Conservation (phyloP, 2,329 filamentous ascomycete species). For the Talaromyces rugulosus region DNA sequence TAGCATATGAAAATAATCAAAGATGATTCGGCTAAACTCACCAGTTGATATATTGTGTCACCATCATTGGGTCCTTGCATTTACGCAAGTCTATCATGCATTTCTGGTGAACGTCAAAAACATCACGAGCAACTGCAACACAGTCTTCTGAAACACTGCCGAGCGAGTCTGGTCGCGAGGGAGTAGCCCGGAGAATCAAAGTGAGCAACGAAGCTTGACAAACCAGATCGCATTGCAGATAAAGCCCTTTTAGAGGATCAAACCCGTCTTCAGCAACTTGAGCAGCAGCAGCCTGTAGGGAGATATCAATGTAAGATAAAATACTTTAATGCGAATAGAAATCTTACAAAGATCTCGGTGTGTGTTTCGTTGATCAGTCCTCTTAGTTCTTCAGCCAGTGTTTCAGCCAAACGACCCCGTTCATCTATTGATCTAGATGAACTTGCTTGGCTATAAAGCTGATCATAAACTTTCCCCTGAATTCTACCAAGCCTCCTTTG, state of each 20-base stretch:
- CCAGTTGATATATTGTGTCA: constrained; percentile 1
- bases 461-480: constrained; percentile 10
- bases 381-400: constrained; percentile 2
- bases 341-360: neutral
- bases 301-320: neutral
- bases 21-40: neutral
- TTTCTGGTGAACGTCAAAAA: constrained; percentile 5
- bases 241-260: constrained; percentile 1
- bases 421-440: neutral
- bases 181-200: neutral
- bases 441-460: constrained; percentile 4
- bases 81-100: constrained; percentile 6
- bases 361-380: constrained; percentile 2
- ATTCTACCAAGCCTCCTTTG: constrained; percentile 2
- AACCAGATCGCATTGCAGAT: constrained; percentile 6
- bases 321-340: neutral
- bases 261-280: neutral
- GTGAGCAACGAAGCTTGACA: constrained; percentile 5
- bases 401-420: neutral
- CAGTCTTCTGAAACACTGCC: neutral
- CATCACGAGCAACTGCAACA: constrained; percentile 6
- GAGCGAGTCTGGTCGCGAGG: neutral
- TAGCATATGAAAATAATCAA: neutral
- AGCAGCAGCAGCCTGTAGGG: neutral
- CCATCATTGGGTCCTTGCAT: constrained; percentile 1